Percentiles rank a stretch among this genome's conserved stretches.
Evolutionary conservation across 495 filamentous ascomycete species (phyloP).

Genomic region (Aspergillus taichungensis): DNA sequence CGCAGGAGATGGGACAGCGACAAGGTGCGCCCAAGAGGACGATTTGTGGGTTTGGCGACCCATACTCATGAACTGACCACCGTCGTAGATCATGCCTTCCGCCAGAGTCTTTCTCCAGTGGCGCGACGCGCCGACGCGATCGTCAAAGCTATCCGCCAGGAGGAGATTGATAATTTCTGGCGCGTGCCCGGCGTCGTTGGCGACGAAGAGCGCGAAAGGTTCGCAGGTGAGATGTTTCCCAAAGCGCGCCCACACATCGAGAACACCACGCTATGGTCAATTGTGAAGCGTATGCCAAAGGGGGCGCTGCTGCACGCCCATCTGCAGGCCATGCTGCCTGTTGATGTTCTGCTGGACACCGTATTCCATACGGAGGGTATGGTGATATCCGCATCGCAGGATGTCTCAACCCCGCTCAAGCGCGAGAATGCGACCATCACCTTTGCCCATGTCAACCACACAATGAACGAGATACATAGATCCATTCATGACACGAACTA

Average conservation of each 20-base stretch:
- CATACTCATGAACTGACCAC: background rate
- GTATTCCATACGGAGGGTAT: constrained; percentile 11
- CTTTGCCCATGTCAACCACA: constrained; percentile 9
- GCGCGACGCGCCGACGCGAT: constrained; percentile 9
- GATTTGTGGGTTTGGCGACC: background rate
- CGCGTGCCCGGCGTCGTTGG: constrained; percentile 1
- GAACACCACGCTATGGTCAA: constrained; percentile 9
- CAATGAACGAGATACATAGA: background rate
- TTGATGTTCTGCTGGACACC: constrained; percentile 1
- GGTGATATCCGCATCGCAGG: constrained; percentile 9
- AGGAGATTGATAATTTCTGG: constrained; percentile 16
- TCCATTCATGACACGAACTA: constrained; percentile 3
- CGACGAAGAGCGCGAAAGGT: constrained; percentile 7
- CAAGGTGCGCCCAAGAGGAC: constrained; percentile 1
- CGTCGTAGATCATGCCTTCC: constrained; percentile 5
- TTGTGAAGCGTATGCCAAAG: constrained; percentile 15
- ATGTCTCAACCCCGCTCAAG: background rate
- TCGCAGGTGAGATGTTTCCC: constrained; percentile 13
- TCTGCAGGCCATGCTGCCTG: constrained; percentile 13
- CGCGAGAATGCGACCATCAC: constrained; percentile 7
- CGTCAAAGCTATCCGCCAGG: constrained; percentile 8
- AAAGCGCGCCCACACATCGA: constrained; percentile 6
- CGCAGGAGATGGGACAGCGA: constrained; percentile 8
- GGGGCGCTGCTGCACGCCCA: constrained; percentile 15
- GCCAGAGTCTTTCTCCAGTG: constrained; percentile 4